phyloP scores from a whole-genome alignment of 495 filamentous ascomycete species.

The Aspergillus asperescens region DNA sequence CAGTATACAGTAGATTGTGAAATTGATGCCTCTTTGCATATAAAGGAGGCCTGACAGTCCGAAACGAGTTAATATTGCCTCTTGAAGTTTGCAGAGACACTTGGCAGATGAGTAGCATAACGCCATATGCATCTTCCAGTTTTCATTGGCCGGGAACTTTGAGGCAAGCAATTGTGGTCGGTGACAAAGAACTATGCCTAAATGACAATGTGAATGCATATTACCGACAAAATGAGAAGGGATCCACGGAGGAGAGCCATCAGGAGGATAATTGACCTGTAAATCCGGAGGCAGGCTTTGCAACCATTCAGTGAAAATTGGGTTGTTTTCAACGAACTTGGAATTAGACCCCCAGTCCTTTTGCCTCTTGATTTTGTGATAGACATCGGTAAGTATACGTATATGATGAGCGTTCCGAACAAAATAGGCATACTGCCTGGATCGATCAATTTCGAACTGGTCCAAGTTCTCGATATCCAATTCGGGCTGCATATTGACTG shows the following conservation, averaged over 20 bases:
- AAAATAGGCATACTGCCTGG: slow-evolving; percentile 78
- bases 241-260: slow-evolving; percentile 79
- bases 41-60: slow-evolving; percentile 77
- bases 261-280: slow-evolving; percentile 68
- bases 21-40: slow-evolving; percentile 94
- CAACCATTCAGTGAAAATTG: slow-evolving; percentile 68
- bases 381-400: slow-evolving; percentile 67
- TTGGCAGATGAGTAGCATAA: slow-evolving; percentile 85
- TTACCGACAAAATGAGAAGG: slow-evolving; percentile 88
- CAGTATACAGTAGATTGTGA: slow-evolving; percentile 86
- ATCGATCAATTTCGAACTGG: slow-evolving; percentile 68
- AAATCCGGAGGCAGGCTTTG: slow-evolving; percentile 72
- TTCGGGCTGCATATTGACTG: slow-evolving; percentile 70
- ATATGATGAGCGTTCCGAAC: slow-evolving; percentile 72
- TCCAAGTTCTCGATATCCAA: slow-evolving; percentile 62
- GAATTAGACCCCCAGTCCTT: slow-evolving; percentile 90
- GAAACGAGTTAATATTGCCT: slow-evolving; percentile 71
- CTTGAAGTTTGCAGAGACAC: slow-evolving; percentile 83
- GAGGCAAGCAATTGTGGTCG: slow-evolving; percentile 78
- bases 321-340: slow-evolving; percentile 71
- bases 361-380: slow-evolving; percentile 71
- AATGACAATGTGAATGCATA: slow-evolving; percentile 86
- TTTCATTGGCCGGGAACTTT: slow-evolving; percentile 63
- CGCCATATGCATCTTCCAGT: slow-evolving; percentile 84
- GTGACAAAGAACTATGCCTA: slow-evolving; percentile 82